Percentiles rank a stretch among this genome's conserved stretches.
Evolutionary conservation across 2,329 filamentous ascomycete genomes (phyloP).

Genomic region (Fusarium nanum): DNA sequence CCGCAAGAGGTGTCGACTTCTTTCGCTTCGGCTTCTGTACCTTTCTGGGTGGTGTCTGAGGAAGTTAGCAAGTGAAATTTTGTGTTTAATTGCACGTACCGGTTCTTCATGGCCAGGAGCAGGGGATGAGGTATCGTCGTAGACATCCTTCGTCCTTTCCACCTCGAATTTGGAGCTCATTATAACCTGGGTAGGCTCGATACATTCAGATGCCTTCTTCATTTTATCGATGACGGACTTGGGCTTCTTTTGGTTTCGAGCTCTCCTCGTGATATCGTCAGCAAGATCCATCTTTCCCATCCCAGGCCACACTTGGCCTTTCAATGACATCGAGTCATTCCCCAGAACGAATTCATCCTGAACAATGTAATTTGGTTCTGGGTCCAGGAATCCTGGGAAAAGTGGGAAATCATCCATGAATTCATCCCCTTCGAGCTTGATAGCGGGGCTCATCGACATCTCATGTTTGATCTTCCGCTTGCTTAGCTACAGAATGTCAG

Average conservation of each 20-base stretch:
- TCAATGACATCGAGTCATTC: slow-evolving; percentile 61
- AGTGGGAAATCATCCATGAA: slow-evolving; percentile 44
- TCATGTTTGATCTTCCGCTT: slow-evolving; percentile 49
- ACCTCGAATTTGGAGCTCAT: slow-evolving; percentile 66
- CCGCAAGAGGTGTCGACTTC: slow-evolving; percentile 48
- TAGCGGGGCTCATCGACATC: slow-evolving; percentile 21
- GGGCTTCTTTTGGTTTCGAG: slow-evolving; percentile 82
- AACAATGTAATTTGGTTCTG: slow-evolving; percentile 47
- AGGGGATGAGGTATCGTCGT: slow-evolving; percentile 68
- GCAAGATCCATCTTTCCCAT: slow-evolving; percentile 88
- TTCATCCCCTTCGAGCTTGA: slow-evolving; percentile 49
- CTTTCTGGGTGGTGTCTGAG: slow-evolving; percentile 49
- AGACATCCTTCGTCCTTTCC: slow-evolving; percentile 67
- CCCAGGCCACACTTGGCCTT: slow-evolving; percentile 79
- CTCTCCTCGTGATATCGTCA: slow-evolving; percentile 76
- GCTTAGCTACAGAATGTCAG: slow-evolving; percentile 41
- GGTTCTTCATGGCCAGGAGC: slow-evolving; percentile 54
- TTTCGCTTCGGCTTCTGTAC: slow-evolving; percentile 48
- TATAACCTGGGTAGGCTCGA: slow-evolving; percentile 73
- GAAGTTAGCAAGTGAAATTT: slow-evolving; percentile 14
- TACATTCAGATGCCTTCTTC: slow-evolving; percentile 70
- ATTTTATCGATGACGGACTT: slow-evolving; percentile 76
- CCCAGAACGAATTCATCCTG: slow-evolving; percentile 45
- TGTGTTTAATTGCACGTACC: slow-evolving; percentile 53
- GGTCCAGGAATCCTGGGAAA: slow-evolving; percentile 46